Percentiles rank a stretch among this genome's conserved stretches.
These are phyloP conservation scores for Trichoderma virens DNA, from an alignment of 495 filamentous ascomycete species.

Conservation along the genomic window DNA sequence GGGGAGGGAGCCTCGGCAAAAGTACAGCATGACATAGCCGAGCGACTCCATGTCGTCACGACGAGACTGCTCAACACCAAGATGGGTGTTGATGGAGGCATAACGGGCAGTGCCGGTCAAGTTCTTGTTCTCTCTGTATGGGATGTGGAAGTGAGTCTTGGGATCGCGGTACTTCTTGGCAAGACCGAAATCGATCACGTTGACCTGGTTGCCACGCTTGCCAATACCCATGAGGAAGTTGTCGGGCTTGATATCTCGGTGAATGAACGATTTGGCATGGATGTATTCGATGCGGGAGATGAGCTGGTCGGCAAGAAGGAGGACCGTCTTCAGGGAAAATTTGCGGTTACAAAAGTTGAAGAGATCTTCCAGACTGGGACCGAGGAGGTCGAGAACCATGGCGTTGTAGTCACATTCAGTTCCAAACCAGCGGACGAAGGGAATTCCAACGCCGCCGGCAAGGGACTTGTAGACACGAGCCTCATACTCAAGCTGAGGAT, in stretches of 20 bases:
- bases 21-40: conserved; percentile 99
- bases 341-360: conserved; percentile 99
- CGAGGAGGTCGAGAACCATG: conserved; percentile 98
- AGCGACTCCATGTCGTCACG: conserved; percentile 99
- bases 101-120: conserved; percentile 98
- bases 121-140: conserved; percentile 99
- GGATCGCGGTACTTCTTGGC: conserved; percentile 99
- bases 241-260: conserved; percentile 99
- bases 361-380: conserved; percentile 96
- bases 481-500: conserved; percentile 99
- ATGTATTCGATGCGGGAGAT: conserved; percentile 99
- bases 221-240: conserved; percentile 99
- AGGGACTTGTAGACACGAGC: conserved; percentile 99
- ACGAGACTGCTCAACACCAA: conserved; percentile 98
- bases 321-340: conserved; percentile 98
- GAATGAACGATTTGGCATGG: conserved; percentile 99
- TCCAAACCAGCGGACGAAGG: conserved; percentile 99
- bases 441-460: conserved; percentile 96
- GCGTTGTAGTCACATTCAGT: conserved; percentile 99
- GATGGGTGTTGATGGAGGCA: conserved; percentile 97
- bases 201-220: conserved; percentile 99
- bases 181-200: conserved; percentile 98
- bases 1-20: conserved; percentile 96
- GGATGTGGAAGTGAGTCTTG: conserved; percentile 99
- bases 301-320: conserved; percentile 95